Percentiles rank a stretch among this genome's conserved stretches.
Conservation (phyloP, 495 filamentous ascomycete genomes). For the Xylaria flabelliformis region DNA sequence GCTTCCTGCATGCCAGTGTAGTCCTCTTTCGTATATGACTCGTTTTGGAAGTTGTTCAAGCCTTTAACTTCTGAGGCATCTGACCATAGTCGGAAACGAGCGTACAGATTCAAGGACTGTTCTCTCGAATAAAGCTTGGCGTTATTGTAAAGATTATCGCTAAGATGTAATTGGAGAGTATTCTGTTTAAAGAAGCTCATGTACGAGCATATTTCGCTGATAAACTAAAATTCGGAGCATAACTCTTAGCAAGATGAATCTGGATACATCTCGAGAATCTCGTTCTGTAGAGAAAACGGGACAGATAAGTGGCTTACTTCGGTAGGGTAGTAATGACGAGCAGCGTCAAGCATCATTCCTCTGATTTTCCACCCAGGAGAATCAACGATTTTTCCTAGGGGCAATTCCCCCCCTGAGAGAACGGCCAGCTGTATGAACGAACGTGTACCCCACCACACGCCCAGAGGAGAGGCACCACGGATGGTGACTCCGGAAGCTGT, state of each 20-base stretch:
- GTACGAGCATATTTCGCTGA: constrained; percentile 59
- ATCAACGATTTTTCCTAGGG: constrained; percentile 50
- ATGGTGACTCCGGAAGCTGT: constrained; percentile 48
- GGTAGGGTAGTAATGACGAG: constrained; percentile 57
- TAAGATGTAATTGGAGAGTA: constrained; percentile 59
- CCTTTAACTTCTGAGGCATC: constrained; percentile 47
- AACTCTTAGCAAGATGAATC: background rate
- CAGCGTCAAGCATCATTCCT: constrained; percentile 58
- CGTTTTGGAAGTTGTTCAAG: constrained; percentile 52
- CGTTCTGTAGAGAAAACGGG: background rate
- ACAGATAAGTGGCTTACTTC: constrained; percentile 31
- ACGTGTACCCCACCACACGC: constrained; percentile 60
- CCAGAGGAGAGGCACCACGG: constrained; percentile 57
- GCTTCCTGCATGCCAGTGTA: constrained; percentile 53
- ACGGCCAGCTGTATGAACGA: constrained; percentile 55
- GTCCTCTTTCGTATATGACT: constrained; percentile 53
- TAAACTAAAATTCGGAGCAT: constrained; percentile 41
- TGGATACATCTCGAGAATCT: background rate
- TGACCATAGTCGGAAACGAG: constrained; percentile 54
- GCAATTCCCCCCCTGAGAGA: constrained; percentile 42
- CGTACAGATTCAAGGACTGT: constrained; percentile 49
- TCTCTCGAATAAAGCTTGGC: constrained; percentile 45
- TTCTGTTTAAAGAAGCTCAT: constrained; percentile 64
- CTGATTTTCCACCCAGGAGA: constrained; percentile 56
- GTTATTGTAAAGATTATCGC: constrained; percentile 58